Conservation (phyloP, 768 basidiomycete species). For the Boletellus emodensis region DNA sequence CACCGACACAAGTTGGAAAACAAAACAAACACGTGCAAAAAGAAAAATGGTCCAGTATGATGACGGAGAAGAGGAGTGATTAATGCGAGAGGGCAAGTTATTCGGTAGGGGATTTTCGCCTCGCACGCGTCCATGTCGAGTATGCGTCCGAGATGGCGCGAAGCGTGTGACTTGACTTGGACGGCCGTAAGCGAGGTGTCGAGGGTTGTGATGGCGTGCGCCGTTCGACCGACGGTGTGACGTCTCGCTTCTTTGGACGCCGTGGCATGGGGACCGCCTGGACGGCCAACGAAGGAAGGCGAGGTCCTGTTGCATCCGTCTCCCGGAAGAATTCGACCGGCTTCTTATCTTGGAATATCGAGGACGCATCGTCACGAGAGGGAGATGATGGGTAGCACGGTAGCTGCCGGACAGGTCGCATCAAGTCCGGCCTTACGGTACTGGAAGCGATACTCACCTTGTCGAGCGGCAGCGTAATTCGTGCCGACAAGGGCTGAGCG, state of each 20-base stretch:
- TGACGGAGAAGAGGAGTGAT: not conserved
- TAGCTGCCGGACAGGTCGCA: not conserved
- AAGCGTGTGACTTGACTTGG: slow-evolving; percentile 19
- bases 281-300: slow-evolving; percentile 11
- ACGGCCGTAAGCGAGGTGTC: slow-evolving; percentile 5
- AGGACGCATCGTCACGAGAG: slow-evolving; percentile 9
- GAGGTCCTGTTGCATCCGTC: slow-evolving; percentile 15
- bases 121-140: slow-evolving; percentile 13
- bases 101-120: slow-evolving; percentile 12
- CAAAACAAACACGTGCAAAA: not conserved
- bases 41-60: not conserved
- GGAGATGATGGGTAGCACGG: slow-evolving; percentile 3
- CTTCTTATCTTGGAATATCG: slow-evolving; percentile 10
- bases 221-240: slow-evolving; percentile 5
- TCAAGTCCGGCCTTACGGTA: not conserved
- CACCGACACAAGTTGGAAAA: not conserved
- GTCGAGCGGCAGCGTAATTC: slow-evolving; percentile 16
- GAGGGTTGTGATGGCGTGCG: not conserved
- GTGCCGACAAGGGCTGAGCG: slow-evolving; percentile 14
- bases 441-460: slow-evolving; percentile 4
- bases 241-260: slow-evolving; percentile 13
- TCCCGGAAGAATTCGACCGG: slow-evolving; percentile 12
- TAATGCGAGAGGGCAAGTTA: not conserved
- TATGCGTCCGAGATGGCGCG: slow-evolving; percentile 27
- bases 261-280: slow-evolving; percentile 3